Conservation (phyloP, 2,329 filamentous ascomycete genomes). For the Didymella segeticola region DNA sequence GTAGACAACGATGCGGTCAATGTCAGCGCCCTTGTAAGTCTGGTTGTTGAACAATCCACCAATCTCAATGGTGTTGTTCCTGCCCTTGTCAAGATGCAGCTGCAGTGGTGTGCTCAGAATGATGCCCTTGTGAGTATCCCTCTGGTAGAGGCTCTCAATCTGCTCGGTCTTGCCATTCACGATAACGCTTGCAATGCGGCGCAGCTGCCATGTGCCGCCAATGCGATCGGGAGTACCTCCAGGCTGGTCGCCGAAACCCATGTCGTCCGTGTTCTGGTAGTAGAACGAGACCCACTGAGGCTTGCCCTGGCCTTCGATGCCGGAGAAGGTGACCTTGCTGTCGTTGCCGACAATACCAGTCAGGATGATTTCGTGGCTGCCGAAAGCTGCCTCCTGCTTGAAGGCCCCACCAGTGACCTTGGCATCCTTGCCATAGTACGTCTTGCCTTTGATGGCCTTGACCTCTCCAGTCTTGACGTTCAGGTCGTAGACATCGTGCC, state of each 20-base stretch:
- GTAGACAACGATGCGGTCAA: constrained; percentile 67
- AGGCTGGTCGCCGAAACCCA: constrained; percentile 63
- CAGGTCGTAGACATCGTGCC: constrained; percentile 65
- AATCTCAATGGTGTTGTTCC: constrained; percentile 65
- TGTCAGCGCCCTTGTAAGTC: constrained; percentile 63
- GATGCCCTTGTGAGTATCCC: constrained; percentile 66
- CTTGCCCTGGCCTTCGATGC: constrained; percentile 58
- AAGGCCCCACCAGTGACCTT: constrained; percentile 57
- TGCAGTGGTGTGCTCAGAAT: constrained; percentile 64
- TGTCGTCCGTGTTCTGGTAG: constrained; percentile 67
- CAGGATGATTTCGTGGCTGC: constrained; percentile 54
- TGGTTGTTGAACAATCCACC: constrained; percentile 65
- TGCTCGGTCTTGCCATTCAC: constrained; percentile 61
- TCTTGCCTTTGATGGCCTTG: constrained; percentile 55
- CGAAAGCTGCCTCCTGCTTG: constrained; percentile 64
- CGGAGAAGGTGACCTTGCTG: constrained; percentile 60
- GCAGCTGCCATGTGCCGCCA: constrained; percentile 65
- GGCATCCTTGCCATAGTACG: constrained; percentile 57
- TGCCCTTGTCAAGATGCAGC: constrained; percentile 61
- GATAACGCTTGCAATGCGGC: constrained; percentile 66
- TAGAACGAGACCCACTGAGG: constrained; percentile 66
- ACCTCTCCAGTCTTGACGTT: constrained; percentile 60
- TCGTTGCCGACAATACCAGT: constrained; percentile 64
- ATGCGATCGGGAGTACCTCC: constrained; percentile 66
- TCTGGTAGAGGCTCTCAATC: constrained; percentile 60